Base-by-base conservation (phyloP, 1,284 basidiomycete genomes). In the Tilletia indica region DNA sequence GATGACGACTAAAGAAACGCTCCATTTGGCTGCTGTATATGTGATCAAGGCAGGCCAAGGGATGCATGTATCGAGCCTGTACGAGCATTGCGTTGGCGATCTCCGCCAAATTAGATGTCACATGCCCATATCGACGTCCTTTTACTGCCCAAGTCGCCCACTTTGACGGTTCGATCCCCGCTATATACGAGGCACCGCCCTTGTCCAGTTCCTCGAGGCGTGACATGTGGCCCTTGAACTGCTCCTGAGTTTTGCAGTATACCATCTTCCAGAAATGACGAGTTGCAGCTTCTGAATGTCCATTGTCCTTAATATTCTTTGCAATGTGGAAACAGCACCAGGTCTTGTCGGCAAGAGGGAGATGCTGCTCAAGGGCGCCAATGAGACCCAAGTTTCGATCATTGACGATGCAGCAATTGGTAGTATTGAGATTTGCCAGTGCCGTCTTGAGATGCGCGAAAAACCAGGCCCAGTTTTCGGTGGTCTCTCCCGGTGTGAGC, bases 271-370 rank as follows among this genome's bases (percentile, higher is more conserved):
- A 54, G 51, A 54, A 54, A 6, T 8, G 25, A 6, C 25, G 16
- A 4, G n/a, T 19, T 54, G 51, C 51, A 6, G 51, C 51, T 4
- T 5, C 51, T 4, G 51, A 54, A 31, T 54, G 25, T 4, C n/a
- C 8, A 54, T 54, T 54, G 6, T 54, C 51, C 16, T 54, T 54
- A 19, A 54, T 54, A 31, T 54, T 54, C 16, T 54, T 54, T 4
- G 51, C 51, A 19, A 54, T 54, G 25, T 54, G 51, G n/a, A 54
- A 54, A 19, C 51, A 54, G 51, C 51, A 54, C 8, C n/a, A 54
- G 4, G 51, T 54, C 51, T 4, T 19, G 5, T 19, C 16, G 4
- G 51, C 25, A 5, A 6, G 5, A 19, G 51, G 51, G 19, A 54
- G 5, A 31, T 4, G 8, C 4, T 31, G 5, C 19, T 54, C 51